Base-by-base conservation (phyloP, 1,139 yeast species). In the Protomyces arabidopsidicola region DNA sequence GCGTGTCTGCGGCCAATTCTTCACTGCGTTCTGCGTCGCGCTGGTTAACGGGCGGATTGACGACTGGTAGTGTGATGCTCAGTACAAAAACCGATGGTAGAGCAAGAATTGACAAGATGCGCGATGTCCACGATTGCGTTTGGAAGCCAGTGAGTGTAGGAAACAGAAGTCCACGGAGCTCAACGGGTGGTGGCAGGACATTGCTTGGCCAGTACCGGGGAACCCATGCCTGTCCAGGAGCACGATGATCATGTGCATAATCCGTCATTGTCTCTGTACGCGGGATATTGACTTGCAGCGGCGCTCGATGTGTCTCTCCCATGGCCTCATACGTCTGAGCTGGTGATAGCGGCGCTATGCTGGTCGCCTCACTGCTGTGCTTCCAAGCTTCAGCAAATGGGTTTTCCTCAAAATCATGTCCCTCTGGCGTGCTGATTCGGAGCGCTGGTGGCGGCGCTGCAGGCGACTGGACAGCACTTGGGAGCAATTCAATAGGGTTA, bases 11-110 rank as follows among this genome's bases (percentile, higher is more conserved):
- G 3, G 36, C 63, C 24, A 16, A 6, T 20, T 38, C 57, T 45
- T 59, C 54, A 16, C 55, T 51, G 16, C 51, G 55, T 50, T 35
- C 53, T 8, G 60, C 67, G 18, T 16, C 45, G 16, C 16, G 50
- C 24, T 67, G 64, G 14, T 67, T 68, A 8, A 65, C 61, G 6
- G 69, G 67, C 14, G 70, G 70, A 36, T 73, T 74, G 53, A 77
- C 72, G 1, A 82, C 84, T 0, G 88, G 87, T 0, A 80, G 76
- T 0, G 85, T 78, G 3, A 81, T 50, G 22, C 82, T 75, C 18
- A 84, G 73, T 2, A 81, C 53, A 0, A 81, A 66, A 0, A 80
- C 75, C 0, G 82, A 72, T 1, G 86, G 86, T 0, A 80, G 73
- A 6, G 77, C 71, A 14, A 74, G 64, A 6, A 80, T 53, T 3